phyloP scores from a whole-genome alignment of 225 moss, liverwort and hornwort species.

The Pseudoscleropodium purum region DNA sequence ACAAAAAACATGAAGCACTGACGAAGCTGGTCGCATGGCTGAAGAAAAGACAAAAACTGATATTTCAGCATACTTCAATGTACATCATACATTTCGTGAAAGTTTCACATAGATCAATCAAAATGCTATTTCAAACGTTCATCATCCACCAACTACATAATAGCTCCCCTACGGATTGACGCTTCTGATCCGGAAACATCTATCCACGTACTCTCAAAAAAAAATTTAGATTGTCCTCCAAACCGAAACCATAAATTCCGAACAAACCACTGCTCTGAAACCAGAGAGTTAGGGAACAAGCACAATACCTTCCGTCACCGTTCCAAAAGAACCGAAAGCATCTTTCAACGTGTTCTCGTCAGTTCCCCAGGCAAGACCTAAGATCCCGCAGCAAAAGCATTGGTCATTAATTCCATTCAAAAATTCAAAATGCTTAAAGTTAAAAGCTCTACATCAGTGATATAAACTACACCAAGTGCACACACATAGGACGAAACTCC shows the following conservation, averaged over 20 bases:
- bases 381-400: neutral
- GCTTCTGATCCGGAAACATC: neutral
- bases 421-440: neutral
- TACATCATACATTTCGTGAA: too few relatives aligned
- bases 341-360: slow-evolving; percentile 84
- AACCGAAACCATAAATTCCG: neutral
- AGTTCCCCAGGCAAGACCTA: slow-evolving; percentile 82
- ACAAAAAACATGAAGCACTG: neutral
- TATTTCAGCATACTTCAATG: neutral
- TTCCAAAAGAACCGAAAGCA: slow-evolving; percentile 75
- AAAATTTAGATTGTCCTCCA: neutral
- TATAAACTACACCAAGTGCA: neutral
- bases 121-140: neutral
- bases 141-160: neutral
- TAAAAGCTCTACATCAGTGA: neutral
- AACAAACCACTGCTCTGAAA: neutral
- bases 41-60: neutral
- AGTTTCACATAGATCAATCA: too few relatives aligned
- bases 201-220: neutral
- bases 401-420: neutral
- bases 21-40: neutral
- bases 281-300: neutral
- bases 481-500: neutral
- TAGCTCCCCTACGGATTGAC: neutral
- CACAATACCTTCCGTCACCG: slow-evolving; percentile 54